These are phyloP conservation scores for Diplosphaera chodatii DNA, from an alignment of 139 green algal genomes.

Conservation along the genomic window DNA sequence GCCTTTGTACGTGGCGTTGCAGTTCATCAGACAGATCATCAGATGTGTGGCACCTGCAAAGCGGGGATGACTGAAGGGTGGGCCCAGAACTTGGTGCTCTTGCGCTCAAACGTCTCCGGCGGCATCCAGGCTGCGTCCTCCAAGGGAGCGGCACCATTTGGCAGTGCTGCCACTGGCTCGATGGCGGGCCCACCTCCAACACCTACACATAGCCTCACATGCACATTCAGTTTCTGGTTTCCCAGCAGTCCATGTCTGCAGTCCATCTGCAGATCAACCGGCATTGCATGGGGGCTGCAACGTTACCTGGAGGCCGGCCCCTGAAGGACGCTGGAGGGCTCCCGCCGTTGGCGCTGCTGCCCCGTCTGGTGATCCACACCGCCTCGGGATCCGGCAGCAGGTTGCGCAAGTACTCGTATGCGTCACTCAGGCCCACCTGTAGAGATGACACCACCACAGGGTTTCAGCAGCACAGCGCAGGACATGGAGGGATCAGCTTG, in stretches of 20 bases:
- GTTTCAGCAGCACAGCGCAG: no score
- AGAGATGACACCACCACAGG: no score
- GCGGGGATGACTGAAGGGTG: conserved; percentile 21
- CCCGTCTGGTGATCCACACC: background rate
- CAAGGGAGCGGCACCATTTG: background rate
- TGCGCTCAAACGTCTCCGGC: conserved; percentile 44
- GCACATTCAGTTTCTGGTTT: no score
- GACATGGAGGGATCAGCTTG: no score
- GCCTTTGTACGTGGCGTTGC: no score
- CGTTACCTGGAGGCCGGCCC: no score
- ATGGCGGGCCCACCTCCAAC: conserved; percentile 1
- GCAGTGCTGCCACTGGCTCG: conserved; percentile 4
- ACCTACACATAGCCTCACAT: no score
- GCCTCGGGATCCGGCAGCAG: background rate
- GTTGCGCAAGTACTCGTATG: conserved; percentile 19
- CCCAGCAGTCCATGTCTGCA: no score
- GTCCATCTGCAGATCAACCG: no score
- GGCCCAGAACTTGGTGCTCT: conserved; percentile 81
- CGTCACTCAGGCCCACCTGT: conserved; percentile 26
- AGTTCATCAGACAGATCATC: no score
- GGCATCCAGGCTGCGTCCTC: conserved; percentile 17
- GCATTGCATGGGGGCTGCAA: no score
- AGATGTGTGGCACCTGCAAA: conserved; percentile 7
- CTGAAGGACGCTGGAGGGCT: background rate
- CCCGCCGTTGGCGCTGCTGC: background rate